Percentiles rank a stretch among this genome's conserved stretches.
phyloP scores from a whole-genome alignment of 768 basidiomycete species.

The Pulveroboletus ravenelii region DNA sequence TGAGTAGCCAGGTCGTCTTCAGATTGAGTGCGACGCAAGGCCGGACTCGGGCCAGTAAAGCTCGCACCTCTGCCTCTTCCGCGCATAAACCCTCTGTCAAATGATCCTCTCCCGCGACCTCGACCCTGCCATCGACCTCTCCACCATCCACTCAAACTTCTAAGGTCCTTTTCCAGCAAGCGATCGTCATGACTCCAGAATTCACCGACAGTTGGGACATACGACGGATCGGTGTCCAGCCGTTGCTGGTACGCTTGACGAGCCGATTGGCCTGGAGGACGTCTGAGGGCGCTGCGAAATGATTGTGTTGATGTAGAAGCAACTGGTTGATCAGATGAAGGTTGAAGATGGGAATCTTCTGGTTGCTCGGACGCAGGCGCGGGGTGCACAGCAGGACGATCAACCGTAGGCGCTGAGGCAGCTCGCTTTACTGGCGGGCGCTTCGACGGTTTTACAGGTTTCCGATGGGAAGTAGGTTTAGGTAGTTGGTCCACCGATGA shows the following conservation, averaged over 20 bases:
- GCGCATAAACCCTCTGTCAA: slow-evolving; percentile 40
- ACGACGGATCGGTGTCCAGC: slow-evolving; percentile 80
- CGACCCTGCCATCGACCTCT: slow-evolving; percentile 72
- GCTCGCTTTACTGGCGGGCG: slow-evolving; percentile 33
- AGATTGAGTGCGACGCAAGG: slow-evolving; percentile 12
- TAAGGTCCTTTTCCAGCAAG: slow-evolving; percentile 73
- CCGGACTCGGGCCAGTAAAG: slow-evolving; percentile 19
- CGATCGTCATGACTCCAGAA: slow-evolving; percentile 97
- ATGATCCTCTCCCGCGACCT: slow-evolving; percentile 52
- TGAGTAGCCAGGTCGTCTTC: slow-evolving; percentile 18
- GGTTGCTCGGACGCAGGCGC: slow-evolving; percentile 10
- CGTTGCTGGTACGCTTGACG: slow-evolving; percentile 85
- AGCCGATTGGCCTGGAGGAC: slow-evolving; percentile 52
- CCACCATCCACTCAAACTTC: slow-evolving; percentile 87
- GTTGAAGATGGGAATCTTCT: slow-evolving; percentile 14
- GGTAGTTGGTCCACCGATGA: slow-evolving; percentile 28
- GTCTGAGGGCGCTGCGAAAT: slow-evolving; percentile 26
- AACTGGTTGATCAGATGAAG: slow-evolving; percentile 29
- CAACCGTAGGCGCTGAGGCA: slow-evolving; percentile 31
- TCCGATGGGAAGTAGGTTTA: slow-evolving; percentile 38
- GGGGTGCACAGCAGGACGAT: slow-evolving; percentile 16
- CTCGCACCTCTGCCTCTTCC: slow-evolving; percentile 58
- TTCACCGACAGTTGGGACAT: slow-evolving; percentile 83
- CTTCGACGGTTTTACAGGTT: slow-evolving; percentile 39
- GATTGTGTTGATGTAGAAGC: slow-evolving; percentile 39